Percentiles rank a stretch among this genome's conserved stretches.
Conservation (phyloP, 2,329 filamentous ascomycete genomes). For the Bipolaris cookei region DNA sequence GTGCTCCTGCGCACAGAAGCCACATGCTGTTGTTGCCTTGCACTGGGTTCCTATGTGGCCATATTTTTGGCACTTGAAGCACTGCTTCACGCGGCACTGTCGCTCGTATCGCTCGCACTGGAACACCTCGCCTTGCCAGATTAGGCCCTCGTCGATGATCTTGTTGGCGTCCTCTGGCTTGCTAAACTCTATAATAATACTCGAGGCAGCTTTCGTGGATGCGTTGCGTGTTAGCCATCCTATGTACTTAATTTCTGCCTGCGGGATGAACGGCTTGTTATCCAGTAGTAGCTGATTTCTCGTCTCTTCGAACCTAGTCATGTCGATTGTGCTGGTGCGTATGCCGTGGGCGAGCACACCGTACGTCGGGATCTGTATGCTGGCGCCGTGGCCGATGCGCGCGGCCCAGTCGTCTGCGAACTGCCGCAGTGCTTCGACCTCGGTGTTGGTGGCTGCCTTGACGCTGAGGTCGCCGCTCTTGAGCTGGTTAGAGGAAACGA, state of each 20-base stretch:
- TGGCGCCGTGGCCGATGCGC: conserved; percentile 11
- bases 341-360: conserved; percentile 22
- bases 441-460: too few relatives aligned
- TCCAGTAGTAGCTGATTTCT: conserved; percentile 23
- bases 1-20: conserved; percentile 8
- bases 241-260: too few relatives aligned
- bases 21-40: conserved; percentile 27
- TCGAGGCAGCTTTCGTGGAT: too few relatives aligned
- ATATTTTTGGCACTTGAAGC: conserved; percentile 27
- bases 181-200: too few relatives aligned
- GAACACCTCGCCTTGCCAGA: conserved; percentile 24
- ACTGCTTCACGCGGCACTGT: conserved; percentile 18
- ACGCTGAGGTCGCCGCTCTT: too few relatives aligned
- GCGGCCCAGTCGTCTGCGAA: too few relatives aligned
- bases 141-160: too few relatives aligned
- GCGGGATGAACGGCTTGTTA: too few relatives aligned
- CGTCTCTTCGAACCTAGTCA: conserved; percentile 22
- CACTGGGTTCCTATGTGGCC: conserved; percentile 29
- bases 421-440: too few relatives aligned
- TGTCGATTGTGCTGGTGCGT: conserved; percentile 23
- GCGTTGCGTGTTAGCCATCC: too few relatives aligned
- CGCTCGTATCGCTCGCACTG: conserved; percentile 23
- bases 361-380: conserved; percentile 10
- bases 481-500: conserved; percentile 27
- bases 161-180: too few relatives aligned